Evolutionary conservation across 1,284 basidiomycete genomes (phyloP).

Genomic region (Schizophyllum amplum): DNA sequence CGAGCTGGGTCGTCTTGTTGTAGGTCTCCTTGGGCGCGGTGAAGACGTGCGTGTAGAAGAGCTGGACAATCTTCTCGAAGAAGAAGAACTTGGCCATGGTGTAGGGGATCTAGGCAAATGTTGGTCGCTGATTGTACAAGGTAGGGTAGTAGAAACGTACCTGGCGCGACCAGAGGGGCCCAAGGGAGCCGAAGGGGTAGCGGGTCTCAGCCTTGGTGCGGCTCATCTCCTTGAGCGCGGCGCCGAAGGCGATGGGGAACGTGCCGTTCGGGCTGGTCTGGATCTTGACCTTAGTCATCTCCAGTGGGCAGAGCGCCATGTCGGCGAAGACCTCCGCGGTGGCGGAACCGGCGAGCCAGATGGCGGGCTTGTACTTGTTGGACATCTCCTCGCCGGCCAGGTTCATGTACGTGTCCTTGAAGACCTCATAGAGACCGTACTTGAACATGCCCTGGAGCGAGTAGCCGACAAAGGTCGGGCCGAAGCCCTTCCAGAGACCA

Average conservation of each 20-base stretch:
- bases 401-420: conserved; percentile 91
- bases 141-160: conserved; percentile 26
- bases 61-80: conserved; percentile 70
- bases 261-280: conserved; percentile 67
- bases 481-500: conserved; percentile 92
- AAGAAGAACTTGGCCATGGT: conserved; percentile 87
- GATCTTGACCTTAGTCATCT: conserved; percentile 84
- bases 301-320: conserved; percentile 75
- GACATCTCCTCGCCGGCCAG: conserved; percentile 79
- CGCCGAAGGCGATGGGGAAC: conserved; percentile 65
- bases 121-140: background rate
- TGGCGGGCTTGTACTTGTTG: conserved; percentile 81
- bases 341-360: conserved; percentile 92
- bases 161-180: conserved; percentile 80
- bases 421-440: conserved; percentile 93
- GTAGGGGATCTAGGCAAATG: conserved; percentile 58
- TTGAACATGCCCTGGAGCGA: conserved; percentile 96
- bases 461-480: conserved; percentile 89
- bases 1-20: conserved; percentile 65
- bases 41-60: conserved; percentile 74
- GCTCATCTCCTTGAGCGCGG: conserved; percentile 64
- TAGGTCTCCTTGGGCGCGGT: conserved; percentile 68
- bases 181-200: conserved; percentile 74
- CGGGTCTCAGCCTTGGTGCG: conserved; percentile 57
- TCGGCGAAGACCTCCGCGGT: conserved; percentile 96